phyloP scores from a whole-genome alignment of 257 asterid species.

The Solanum boliviense region DNA sequence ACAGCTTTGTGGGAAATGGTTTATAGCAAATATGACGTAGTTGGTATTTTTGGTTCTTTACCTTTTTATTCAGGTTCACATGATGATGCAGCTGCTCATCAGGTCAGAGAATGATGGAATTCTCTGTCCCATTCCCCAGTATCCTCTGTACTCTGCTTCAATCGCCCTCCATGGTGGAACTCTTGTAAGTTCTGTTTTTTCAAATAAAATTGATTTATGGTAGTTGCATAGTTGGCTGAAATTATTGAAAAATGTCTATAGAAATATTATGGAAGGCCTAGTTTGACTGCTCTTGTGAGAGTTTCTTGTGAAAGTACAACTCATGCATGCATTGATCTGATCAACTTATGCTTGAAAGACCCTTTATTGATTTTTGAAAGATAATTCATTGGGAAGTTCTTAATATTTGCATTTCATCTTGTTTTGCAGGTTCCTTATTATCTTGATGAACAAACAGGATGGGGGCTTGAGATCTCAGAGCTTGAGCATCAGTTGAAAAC shows the following conservation, averaged over 20 bases:
- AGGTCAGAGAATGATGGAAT: constrained; percentile 83
- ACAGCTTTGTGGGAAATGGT: neutral
- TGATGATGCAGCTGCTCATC: constrained; percentile 96
- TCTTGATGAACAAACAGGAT: constrained; percentile 91
- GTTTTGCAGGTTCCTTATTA: constrained; percentile 78
- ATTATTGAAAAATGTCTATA: neutral
- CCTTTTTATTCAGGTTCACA: constrained; percentile 60
- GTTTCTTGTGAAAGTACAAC: neutral
- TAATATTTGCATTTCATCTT: neutral
- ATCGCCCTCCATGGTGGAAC: constrained; percentile 96
- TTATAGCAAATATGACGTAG: neutral
- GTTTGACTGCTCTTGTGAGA: neutral
- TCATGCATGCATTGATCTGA: neutral
- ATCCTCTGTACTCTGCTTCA: constrained; percentile 81
- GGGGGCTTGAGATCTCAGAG: constrained; percentile 88
- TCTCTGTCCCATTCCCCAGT: constrained; percentile 96
- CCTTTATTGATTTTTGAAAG: neutral
- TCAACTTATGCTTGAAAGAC: neutral
- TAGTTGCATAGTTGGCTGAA: neutral
- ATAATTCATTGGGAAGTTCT: neutral
- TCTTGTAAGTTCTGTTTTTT: constrained; percentile 45
- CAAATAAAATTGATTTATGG: neutral
- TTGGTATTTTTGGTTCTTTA: neutral
- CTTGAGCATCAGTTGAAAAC: constrained; percentile 68
- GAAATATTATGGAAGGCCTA: neutral